Percentiles rank a stretch among this genome's conserved stretches.
phyloP scores from a whole-genome alignment of 1,139 yeast species.

The Blastobotrys ciferrii region DNA sequence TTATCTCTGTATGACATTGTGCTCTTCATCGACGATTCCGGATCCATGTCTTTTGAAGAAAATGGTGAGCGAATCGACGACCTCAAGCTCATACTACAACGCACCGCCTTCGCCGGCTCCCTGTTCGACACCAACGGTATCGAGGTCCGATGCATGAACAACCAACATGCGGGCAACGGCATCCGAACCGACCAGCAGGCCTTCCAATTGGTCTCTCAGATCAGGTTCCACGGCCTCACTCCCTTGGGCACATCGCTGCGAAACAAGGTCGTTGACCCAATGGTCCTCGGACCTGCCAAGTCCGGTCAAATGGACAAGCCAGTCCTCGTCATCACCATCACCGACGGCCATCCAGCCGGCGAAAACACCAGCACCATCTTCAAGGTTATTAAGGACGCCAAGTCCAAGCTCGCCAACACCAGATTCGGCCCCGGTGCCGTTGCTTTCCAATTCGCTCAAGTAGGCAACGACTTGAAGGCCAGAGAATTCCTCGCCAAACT shows the following conservation, averaged over 20 bases:
- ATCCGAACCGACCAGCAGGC: constrained; percentile 33
- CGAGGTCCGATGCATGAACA: constrained; percentile 36
- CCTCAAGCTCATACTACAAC: constrained; percentile 33
- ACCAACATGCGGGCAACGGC: constrained; percentile 30
- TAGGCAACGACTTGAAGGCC: constrained; percentile 37
- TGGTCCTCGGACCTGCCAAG: constrained; percentile 33
- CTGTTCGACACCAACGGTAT: constrained; percentile 38
- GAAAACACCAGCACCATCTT: constrained; percentile 31
- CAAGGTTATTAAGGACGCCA: constrained; percentile 32
- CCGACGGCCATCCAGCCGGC: constrained; percentile 39
- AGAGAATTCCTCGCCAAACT: constrained; percentile 34
- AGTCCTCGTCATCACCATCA: constrained; percentile 34
- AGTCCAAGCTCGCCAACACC: constrained; percentile 26
- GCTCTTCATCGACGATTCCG: constrained; percentile 37
- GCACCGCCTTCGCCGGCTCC: constrained; percentile 36
- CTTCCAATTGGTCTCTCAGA: constrained; percentile 28
- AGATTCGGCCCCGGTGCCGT: constrained; percentile 36
- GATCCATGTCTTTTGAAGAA: constrained; percentile 39
- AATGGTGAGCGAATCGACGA: constrained; percentile 40
- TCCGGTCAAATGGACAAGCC: constrained; percentile 32
- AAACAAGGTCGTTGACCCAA: constrained; percentile 34
- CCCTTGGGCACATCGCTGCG: constrained; percentile 35
- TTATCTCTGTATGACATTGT: constrained; percentile 37
- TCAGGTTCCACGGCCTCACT: constrained; percentile 35
- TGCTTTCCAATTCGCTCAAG: constrained; percentile 39